Conservation (phyloP, 176 grass and related monocot genomes). For the Oropetium thomaeum region DNA sequence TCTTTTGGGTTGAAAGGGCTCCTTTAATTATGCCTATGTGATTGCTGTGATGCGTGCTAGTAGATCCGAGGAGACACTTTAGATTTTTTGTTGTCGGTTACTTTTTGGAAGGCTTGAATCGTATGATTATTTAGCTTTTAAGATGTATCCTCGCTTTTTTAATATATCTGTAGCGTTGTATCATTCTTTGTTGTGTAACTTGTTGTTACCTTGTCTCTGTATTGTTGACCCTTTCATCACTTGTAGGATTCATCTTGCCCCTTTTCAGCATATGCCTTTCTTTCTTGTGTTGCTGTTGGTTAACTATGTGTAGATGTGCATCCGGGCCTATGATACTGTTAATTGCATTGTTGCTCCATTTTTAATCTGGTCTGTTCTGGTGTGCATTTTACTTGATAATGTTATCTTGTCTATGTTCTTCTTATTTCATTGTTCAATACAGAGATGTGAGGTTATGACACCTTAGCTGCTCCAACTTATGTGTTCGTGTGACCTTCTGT, state of each 20-base stretch:
- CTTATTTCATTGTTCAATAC: neutral
- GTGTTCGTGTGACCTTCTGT: neutral
- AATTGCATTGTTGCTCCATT: neutral
- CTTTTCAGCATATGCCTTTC: neutral
- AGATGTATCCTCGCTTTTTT: conserved; percentile 4
- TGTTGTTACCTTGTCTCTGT: neutral
- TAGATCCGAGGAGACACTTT: conserved; percentile 14
- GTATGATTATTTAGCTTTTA: conserved; percentile 11
- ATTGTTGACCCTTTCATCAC: neutral
- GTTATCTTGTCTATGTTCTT: neutral
- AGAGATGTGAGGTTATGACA: too few species aligned
- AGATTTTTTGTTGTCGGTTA: neutral
- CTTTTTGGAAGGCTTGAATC: neutral
- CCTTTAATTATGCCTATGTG: conserved; percentile 5
- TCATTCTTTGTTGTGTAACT: conserved; percentile 13
- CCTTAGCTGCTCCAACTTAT: neutral
- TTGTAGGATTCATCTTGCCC: too few species aligned
- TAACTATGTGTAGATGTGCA: too few species aligned
- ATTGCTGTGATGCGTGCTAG: neutral
- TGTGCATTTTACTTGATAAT: neutral
- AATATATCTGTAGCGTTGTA: too few species aligned
- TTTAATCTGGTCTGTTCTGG: neutral
- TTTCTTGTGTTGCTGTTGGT: neutral
- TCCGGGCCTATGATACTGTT: neutral
- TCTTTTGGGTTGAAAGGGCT: neutral